phyloP scores from a whole-genome alignment of 2,329 filamentous ascomycete genomes.

The Neofusicoccum sp. region DNA sequence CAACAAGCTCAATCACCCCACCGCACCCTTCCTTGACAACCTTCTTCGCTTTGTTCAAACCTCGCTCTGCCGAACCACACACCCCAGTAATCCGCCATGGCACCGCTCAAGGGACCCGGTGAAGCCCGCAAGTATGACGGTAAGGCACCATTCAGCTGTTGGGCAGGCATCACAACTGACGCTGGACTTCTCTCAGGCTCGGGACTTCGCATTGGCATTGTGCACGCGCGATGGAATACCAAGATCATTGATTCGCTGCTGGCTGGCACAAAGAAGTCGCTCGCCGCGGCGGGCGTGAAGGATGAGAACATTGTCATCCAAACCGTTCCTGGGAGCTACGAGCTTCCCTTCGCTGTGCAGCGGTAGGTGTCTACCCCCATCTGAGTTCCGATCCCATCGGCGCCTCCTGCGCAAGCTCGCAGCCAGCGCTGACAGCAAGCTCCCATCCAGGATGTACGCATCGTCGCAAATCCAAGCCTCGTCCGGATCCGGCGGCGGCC shows the following conservation, averaged over 20 bases:
- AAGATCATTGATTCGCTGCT: conserved; percentile 84
- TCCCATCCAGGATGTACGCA: conserved; percentile 65
- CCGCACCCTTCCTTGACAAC: not conserved
- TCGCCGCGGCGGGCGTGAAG: conserved; percentile 76
- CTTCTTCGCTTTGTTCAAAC: not conserved
- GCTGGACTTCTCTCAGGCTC: conserved; percentile 71
- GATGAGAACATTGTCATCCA: conserved; percentile 86
- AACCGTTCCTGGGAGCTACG: conserved; percentile 90
- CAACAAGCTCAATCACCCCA: conserved; percentile 3
- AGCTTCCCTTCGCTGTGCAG: conserved; percentile 87
- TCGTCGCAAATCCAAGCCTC: conserved; percentile 83
- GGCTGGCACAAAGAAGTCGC: conserved; percentile 72
- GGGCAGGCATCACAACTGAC: conserved; percentile 47
- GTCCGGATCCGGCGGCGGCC: conserved; percentile 51
- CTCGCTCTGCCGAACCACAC: not conserved
- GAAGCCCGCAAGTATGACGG: conserved; percentile 58
- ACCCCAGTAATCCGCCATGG: not conserved
- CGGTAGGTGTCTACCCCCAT: conserved; percentile 53
- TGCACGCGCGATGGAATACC: conserved; percentile 94
- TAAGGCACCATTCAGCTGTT: conserved; percentile 29
- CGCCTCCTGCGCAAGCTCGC: too few species aligned
- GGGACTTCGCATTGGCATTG: conserved; percentile 82
- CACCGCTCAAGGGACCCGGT: conserved; percentile 60
- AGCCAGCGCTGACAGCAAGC: not conserved
- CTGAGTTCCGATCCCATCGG: not conserved